Percentiles rank a stretch among this genome's conserved stretches.
These are phyloP conservation scores for Poronia punctata DNA, from an alignment of 495 filamentous ascomycete genomes.

Conservation along the genomic window DNA sequence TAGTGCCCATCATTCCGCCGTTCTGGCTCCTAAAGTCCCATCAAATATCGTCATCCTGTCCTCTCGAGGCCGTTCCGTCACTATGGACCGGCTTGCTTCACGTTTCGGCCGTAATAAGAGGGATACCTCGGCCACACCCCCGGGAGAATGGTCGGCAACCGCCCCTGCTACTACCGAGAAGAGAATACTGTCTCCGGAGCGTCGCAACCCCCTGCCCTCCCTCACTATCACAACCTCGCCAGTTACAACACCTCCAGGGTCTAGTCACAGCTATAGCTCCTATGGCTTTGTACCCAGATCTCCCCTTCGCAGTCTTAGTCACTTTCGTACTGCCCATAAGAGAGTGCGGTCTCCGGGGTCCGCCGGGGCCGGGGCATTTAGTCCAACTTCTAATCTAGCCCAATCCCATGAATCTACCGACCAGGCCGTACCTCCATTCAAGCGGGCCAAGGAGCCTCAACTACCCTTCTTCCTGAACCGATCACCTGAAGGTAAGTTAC, in stretches of 20 bases:
- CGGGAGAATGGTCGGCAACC: neutral
- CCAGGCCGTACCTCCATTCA: conserved; percentile 20
- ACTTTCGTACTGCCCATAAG: conserved; percentile 25
- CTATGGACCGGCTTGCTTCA: conserved; percentile 20
- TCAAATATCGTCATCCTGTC: too few relatives aligned
- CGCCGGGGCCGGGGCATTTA: conserved; percentile 22
- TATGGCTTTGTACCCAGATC: conserved; percentile 13
- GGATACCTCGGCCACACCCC: conserved; percentile 2
- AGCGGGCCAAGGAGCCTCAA: conserved; percentile 15
- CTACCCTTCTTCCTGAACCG: conserved; percentile 41
- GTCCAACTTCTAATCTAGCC: conserved; percentile 15
- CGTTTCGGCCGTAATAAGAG: conserved; percentile 20
- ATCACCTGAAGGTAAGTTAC: conserved; percentile 23
- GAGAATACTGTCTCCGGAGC: neutral
- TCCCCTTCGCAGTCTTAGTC: conserved; percentile 17
- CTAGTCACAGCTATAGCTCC: neutral
- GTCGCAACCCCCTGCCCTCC: conserved; percentile 4
- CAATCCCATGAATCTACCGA: conserved; percentile 15
- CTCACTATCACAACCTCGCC: conserved; percentile 14
- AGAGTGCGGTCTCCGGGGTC: conserved; percentile 36
- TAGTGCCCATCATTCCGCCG: too few relatives aligned
- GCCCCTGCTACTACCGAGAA: neutral
- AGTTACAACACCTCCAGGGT: conserved; percentile 2
- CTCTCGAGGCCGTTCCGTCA: too few relatives aligned
- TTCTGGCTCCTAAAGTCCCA: too few relatives aligned